phyloP scores from a whole-genome alignment of 768 basidiomycete species.

The Lanmaoa pseudosensibilis region DNA sequence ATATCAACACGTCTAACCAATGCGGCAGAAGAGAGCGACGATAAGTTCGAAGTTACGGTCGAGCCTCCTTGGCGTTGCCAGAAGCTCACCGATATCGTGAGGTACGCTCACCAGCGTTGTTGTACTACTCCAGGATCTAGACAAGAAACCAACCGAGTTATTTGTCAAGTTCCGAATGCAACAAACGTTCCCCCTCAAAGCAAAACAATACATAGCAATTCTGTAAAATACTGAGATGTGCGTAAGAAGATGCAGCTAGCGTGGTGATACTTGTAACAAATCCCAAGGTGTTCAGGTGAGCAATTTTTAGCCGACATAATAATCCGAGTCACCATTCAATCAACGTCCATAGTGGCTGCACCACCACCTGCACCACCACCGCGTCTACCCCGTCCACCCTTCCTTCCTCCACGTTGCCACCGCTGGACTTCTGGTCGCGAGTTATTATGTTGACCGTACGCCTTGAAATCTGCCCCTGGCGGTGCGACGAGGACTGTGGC shows the following conservation, averaged over 20 bases:
- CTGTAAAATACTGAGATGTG: conserved; percentile 30
- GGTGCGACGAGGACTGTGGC: conserved; percentile 69
- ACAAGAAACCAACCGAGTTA: neutral
- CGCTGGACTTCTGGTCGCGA: conserved; percentile 24
- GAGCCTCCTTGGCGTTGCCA: neutral
- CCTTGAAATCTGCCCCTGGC: conserved; percentile 59
- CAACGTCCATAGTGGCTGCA: conserved; percentile 29
- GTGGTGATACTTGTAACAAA: conserved; percentile 16
- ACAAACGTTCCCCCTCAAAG: neutral
- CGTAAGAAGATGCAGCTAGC: conserved; percentile 13
- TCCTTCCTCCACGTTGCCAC: conserved; percentile 32
- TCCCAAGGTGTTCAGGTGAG: conserved; percentile 12
- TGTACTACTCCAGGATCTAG: neutral
- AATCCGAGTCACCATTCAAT: conserved; percentile 17
- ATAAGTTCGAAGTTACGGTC: neutral
- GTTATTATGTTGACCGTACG: conserved; percentile 41
- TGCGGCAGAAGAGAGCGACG: neutral
- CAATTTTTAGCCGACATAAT: conserved; percentile 7
- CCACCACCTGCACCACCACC: conserved; percentile 18
- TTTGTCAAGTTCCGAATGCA: too few species aligned
- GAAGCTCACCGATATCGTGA: too few species aligned
- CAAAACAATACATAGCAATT: conserved; percentile 22
- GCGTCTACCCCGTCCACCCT: conserved; percentile 25
- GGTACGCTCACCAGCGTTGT: too few species aligned
- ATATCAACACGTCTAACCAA: neutral